Evolutionary conservation across 2,329 filamentous ascomycete genomes (phyloP).

Genomic region (Apiospora pterosperma): DNA sequence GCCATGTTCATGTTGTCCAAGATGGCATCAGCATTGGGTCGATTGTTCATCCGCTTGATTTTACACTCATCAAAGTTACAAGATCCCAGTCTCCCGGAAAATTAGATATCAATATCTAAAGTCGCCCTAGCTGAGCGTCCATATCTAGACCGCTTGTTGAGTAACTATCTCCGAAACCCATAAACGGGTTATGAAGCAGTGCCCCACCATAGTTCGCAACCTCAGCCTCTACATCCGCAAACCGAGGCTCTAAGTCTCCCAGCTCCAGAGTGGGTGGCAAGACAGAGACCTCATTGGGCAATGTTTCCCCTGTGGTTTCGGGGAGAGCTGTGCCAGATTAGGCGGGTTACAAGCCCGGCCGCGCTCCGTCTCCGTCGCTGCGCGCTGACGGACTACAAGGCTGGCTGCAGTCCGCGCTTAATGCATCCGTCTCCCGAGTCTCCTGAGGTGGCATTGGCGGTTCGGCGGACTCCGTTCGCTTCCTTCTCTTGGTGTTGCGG

Average conservation of each 20-base stretch:
- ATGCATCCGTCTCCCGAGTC: neutral
- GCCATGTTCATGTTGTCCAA: neutral
- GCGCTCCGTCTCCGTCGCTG: neutral
- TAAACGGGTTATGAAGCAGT: no score
- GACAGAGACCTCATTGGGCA: no score
- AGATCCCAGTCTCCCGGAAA: no score
- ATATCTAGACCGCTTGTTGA: no score
- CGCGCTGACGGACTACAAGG: neutral
- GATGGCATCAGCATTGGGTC: neutral
- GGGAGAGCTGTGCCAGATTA: neutral
- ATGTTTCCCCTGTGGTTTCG: no score
- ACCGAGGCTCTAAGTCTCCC: no score
- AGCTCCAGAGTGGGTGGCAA: no score
- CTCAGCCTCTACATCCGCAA: no score
- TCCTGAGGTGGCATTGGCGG: neutral
- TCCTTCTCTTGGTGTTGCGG: neutral
- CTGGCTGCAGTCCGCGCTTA: neutral
- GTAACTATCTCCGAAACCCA: no score
- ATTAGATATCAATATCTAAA: no score
- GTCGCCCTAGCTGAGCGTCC: no score
- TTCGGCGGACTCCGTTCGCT: neutral
- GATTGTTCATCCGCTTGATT: neutral
- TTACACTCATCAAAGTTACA: neutral
- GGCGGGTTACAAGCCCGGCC: neutral
- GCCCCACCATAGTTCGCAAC: no score